Evolutionary conservation across 1,284 basidiomycete genomes (phyloP), one percentile per base, ranked within the genome.

Genomic region (Sporisorium scitamineum): DNA sequence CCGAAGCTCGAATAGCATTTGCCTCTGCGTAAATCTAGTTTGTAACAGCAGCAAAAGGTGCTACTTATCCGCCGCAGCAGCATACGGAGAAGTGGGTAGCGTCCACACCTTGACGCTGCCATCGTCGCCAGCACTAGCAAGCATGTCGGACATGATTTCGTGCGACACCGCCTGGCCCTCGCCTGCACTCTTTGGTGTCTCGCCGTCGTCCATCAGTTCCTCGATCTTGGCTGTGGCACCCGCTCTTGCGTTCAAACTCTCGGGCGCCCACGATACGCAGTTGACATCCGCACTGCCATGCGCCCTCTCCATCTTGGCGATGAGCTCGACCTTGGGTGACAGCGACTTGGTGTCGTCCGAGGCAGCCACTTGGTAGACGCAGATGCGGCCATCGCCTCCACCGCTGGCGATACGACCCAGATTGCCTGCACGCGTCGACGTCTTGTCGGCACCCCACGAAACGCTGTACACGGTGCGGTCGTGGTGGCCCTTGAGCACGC

Each of bases 121-220:
- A 81, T 95, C 94, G 75, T 95, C 94, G 1, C 92, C 93, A 0
- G 91, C 89, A 7, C 91, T 93, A 0, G 92, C 92, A 5, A 95
- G 87, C 4, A 94, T 64, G 75, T 91, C 87, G 70, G 90, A 88
- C 65, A 69, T 74, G 60, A 47, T 26, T 45, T 53, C 45, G 44
- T 65, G 45, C 48, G 59, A 39, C 45, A 53, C 31, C 9, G 59
- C 54, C 6, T 26, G 10, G 31, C 44, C 39, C 26, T 64, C 76
- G 13, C 11, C 34, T 34, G 34, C 39, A 13, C 70, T 79, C 54
- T 80, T 81, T 29, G 80, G 79, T 10, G 61, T 57, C 27, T 78
- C 74, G 32, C 75, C 79, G 14, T 80, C 69, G 3, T 68, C 61
- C 51, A 66, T 61, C 2, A 78, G 54, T 11, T 78, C 65, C 14